Evolutionary conservation across 140 eudicot genomes (phyloP).

Genomic region (Ambrosia hybrid): DNA sequence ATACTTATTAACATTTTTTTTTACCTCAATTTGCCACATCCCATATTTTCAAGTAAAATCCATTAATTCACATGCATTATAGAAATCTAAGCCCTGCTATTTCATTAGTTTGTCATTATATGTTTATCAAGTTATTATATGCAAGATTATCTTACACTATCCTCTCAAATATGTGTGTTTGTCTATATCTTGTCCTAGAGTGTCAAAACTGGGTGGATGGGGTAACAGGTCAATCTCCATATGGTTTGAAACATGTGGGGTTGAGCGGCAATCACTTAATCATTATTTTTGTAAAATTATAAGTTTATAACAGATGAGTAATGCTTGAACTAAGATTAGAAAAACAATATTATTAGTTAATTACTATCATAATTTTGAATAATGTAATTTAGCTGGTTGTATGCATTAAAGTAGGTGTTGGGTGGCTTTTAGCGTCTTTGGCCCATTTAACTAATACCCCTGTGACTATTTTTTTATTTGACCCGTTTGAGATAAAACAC

Average conservation of each 20-base stretch:
- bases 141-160: not conserved
- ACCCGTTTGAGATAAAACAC: constrained; percentile 4
- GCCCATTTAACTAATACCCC: not conserved
- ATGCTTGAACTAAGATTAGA: not conserved
- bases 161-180: not conserved
- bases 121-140: not conserved
- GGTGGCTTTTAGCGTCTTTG: not conserved
- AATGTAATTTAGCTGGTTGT: not conserved
- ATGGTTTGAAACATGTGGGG: not conserved
- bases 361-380: not conserved
- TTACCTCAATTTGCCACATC: constrained; percentile 4
- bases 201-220: not conserved
- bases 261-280: not conserved
- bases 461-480: too few species aligned
- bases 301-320: not conserved
- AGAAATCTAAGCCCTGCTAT: constrained; percentile 5
- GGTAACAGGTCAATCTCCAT: not conserved
- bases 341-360: not conserved
- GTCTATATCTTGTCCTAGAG: not conserved
- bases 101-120: not conserved
- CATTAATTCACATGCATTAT: not conserved
- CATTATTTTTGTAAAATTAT: not conserved
- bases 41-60: not conserved
- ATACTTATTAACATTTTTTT: constrained; percentile 5
- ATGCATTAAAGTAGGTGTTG: not conserved